Conservation (phyloP, 2,329 filamentous ascomycete genomes). For the Paraphaeosphaeria sporulosa region DNA sequence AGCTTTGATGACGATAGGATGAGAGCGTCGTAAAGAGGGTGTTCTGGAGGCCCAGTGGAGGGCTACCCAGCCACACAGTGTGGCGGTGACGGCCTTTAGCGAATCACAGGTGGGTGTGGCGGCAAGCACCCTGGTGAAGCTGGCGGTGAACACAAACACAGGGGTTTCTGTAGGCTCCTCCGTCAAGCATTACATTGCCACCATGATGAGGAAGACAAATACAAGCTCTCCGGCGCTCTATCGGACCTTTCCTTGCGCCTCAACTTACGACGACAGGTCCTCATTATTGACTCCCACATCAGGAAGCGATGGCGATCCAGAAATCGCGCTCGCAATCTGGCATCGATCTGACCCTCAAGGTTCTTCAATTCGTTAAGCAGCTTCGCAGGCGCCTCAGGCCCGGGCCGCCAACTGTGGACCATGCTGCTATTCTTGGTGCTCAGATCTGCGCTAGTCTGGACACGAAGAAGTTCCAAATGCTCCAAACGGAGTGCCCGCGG, state of each 20-base stretch:
- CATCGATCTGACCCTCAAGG: slow-evolving; percentile 48
- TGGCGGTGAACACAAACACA: slow-evolving; percentile 26
- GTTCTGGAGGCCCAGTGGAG: slow-evolving; percentile 14
- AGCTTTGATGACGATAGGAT: slow-evolving; percentile 29
- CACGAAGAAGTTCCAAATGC: slow-evolving; percentile 34
- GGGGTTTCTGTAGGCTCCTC: slow-evolving; percentile 32
- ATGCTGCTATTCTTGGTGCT: slow-evolving; percentile 31
- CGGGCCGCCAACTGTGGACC: slow-evolving; percentile 31
- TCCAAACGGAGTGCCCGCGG: slow-evolving; percentile 37
- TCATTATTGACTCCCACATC: slow-evolving; percentile 20
- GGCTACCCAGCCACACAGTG: slow-evolving; percentile 20
- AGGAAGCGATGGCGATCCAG: slow-evolving; percentile 39
- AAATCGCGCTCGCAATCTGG: slow-evolving; percentile 35
- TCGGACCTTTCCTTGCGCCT: slow-evolving; percentile 29
- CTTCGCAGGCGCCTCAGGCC: slow-evolving; percentile 48
- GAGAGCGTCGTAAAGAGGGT: slow-evolving; percentile 12
- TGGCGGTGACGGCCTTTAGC: slow-evolving; percentile 12
- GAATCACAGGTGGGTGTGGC: slow-evolving; percentile 31
- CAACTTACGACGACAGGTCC: slow-evolving; percentile 31
- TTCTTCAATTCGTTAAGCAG: slow-evolving; percentile 49
- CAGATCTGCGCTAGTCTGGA: slow-evolving; percentile 27
- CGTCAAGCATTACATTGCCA: slow-evolving; percentile 34
- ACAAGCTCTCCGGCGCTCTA: slow-evolving; percentile 23
- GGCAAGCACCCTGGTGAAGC: slow-evolving; percentile 14
- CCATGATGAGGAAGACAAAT: slow-evolving; percentile 31